A percentile compares a stretch with the other conserved stretches of the same genome.
Evolutionary conservation across 805 yeast genomes (phyloP).

Genomic region (Scheffersomyces stipitis): DNA sequence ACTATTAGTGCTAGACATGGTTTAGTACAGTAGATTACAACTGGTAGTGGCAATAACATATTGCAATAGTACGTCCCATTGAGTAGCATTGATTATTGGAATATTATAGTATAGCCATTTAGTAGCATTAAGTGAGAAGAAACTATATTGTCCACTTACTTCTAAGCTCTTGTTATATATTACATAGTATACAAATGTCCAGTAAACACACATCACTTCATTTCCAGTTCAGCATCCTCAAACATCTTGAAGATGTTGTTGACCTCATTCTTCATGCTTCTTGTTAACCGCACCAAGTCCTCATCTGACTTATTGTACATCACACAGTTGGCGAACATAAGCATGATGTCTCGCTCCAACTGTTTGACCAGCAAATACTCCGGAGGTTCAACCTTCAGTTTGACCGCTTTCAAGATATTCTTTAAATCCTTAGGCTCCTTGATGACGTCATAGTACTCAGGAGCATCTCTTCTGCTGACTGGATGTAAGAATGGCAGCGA

Average conservation of each 20-base stretch:
- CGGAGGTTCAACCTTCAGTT: conserved; percentile 35
- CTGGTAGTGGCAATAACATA: no score
- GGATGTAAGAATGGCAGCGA: conserved; percentile 75
- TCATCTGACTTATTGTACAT: conserved; percentile 74
- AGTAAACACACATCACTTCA: no score
- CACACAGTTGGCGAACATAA: conserved; percentile 81
- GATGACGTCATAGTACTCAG: conserved; percentile 60
- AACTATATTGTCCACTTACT: no score
- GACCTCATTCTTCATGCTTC: conserved; percentile 70
- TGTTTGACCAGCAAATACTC: conserved; percentile 56
- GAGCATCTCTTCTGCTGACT: conserved; percentile 66
- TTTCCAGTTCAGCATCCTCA: conserved; percentile 48
- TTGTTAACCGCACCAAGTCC: conserved; percentile 60
- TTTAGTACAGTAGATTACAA: no score
- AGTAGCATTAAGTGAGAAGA: no score
- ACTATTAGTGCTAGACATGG: no score
- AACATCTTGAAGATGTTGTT: conserved; percentile 56
- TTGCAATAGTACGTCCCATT: no score
- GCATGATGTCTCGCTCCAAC: conserved; percentile 64
- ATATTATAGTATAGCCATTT: no score
- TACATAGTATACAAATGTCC: no score
- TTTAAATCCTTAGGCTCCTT: conserved; percentile 68
- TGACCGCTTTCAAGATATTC: conserved; percentile 56
- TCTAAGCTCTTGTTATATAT: no score
- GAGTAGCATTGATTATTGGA: no score